Evolutionary conservation across 116 monocot genomes (phyloP).

Genomic region (Thalassia testudinum): DNA sequence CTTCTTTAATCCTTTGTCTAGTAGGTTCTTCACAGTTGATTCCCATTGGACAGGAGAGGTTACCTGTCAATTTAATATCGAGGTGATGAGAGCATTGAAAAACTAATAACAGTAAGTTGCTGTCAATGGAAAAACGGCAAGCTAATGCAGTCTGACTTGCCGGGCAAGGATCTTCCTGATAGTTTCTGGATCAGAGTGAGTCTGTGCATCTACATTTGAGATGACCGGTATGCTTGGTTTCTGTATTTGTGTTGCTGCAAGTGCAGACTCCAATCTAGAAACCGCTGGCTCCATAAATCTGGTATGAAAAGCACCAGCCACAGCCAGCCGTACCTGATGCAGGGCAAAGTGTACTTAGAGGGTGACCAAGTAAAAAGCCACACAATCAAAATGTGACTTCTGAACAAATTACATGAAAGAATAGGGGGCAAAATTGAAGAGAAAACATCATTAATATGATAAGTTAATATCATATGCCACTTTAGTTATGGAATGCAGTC

Average conservation of each 20-base stretch:
- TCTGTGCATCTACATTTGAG: slow-evolving; percentile 80
- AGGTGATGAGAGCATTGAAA: neutral
- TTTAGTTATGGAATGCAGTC: too few species aligned
- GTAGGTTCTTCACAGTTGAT: slow-evolving; percentile 63
- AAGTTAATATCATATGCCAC: too few species aligned
- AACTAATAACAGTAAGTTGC: neutral
- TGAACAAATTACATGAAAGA: too few species aligned
- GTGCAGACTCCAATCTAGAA: slow-evolving; percentile 78
- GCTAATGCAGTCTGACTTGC: slow-evolving; percentile 28
- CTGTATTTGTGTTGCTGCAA: slow-evolving; percentile 63
- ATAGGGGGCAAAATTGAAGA: too few species aligned
- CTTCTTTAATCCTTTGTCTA: slow-evolving; percentile 67
- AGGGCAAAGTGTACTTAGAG: too few species aligned
- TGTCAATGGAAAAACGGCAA: too few species aligned
- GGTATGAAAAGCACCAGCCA: slow-evolving; percentile 96
- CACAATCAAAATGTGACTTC: too few species aligned
- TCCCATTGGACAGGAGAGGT: slow-evolving; percentile 98
- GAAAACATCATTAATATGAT: too few species aligned
- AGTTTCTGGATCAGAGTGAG: slow-evolving; percentile 69
- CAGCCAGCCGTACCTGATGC: slow-evolving; percentile 90
- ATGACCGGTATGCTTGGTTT: slow-evolving; percentile 83
- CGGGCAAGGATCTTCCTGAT: slow-evolving; percentile 81
- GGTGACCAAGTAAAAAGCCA: too few species aligned
- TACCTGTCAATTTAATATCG: slow-evolving; percentile 34
- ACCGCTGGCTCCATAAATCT: slow-evolving; percentile 96